Evolutionary conservation across 192 early-diverging fungal genomes (phyloP), one percentile per base, ranked within the genome.

Genomic region (Mortierella alpina): DNA sequence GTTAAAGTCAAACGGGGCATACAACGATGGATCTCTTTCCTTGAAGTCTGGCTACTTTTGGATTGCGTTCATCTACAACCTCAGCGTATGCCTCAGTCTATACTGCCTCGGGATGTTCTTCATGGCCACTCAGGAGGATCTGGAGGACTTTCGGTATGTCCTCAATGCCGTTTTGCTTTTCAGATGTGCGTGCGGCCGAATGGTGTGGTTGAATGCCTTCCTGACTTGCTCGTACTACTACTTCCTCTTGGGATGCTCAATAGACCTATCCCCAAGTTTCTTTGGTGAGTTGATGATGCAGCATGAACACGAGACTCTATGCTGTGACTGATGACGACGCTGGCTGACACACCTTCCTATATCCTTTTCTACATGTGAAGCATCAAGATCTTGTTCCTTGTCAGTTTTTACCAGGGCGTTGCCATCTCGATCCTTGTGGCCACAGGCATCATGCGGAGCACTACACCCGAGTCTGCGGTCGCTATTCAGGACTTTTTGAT

Each of bases 371-470:
- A 31, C 31, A 31, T 31, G 31, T 31, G 31, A 1, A 31, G 31
- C 70, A 91, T 98, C 74, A 98, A 98, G 82, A 91, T 93, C 12
- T 91, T 96, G 42, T 91, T 98, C 63, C 97, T 98, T 72, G 93
- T 98, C 69, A 94, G 95, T 1, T 98, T 94, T 75, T 98, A 95
- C 93, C 96, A 97, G 85, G 89, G 94, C 41, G 67, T 98, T 56
- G 84, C 88, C 8, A 88, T 98, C 50, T 91, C 96, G n/a, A 85
- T 98, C 31, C 66, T 98, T 55, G 92, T 94, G 0, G 87, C 89
- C 22, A 71, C 88, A 4, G 94, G 94, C 10, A 63, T 92, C 41
- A 93, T 98, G 66, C 87, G 85, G 54, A 91, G 91, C 72, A 89
- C 92, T 85, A 86, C 71, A 15, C 50, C 62, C 7, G 71, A 73